These are phyloP conservation scores for Exsudoporus frostii DNA, from an alignment of 768 basidiomycete species.

Conservation along the genomic window DNA sequence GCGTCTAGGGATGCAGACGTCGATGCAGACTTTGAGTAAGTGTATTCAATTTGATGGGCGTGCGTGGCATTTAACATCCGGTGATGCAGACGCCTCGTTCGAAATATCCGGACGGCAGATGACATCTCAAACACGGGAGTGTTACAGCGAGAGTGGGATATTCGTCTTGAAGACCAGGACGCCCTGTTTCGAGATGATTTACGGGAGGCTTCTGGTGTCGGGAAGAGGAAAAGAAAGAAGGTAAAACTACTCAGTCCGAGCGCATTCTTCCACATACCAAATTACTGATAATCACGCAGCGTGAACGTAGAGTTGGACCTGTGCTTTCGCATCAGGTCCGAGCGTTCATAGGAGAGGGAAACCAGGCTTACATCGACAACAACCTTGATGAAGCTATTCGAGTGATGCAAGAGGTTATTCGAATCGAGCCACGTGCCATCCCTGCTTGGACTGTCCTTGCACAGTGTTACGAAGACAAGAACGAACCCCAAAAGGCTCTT, in stretches of 20 bases:
- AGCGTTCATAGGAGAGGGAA: constrained; percentile 68
- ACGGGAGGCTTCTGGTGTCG: constrained; percentile 62
- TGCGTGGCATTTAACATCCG: neutral
- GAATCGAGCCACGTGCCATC: constrained; percentile 82
- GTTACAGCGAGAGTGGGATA: neutral
- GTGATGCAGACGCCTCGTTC: constrained; percentile 57
- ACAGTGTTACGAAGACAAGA: constrained; percentile 8
- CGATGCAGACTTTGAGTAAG: constrained; percentile 24
- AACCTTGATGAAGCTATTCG: constrained; percentile 65
- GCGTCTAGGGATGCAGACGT: constrained; percentile 17
- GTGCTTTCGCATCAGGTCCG: constrained; percentile 7
- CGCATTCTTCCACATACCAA: neutral
- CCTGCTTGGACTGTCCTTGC: constrained; percentile 73
- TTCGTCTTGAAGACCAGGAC: constrained; percentile 49
- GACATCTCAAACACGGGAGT: constrained; percentile 30
- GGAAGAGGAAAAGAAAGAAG: constrained; percentile 45
- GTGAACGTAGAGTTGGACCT: constrained; percentile 3
- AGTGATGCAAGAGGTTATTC: constrained; percentile 86
- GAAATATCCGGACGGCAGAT: constrained; percentile 52
- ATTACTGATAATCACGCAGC: neutral
- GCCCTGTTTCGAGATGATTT: constrained; percentile 71
- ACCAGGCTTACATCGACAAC: constrained; percentile 77
- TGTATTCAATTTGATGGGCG: neutral
- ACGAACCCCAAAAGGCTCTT: constrained; percentile 11
- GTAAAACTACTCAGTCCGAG: constrained; percentile 21